Conservation (phyloP, 2,329 filamentous ascomycete genomes). For the Furcasterigmium furcatum region DNA sequence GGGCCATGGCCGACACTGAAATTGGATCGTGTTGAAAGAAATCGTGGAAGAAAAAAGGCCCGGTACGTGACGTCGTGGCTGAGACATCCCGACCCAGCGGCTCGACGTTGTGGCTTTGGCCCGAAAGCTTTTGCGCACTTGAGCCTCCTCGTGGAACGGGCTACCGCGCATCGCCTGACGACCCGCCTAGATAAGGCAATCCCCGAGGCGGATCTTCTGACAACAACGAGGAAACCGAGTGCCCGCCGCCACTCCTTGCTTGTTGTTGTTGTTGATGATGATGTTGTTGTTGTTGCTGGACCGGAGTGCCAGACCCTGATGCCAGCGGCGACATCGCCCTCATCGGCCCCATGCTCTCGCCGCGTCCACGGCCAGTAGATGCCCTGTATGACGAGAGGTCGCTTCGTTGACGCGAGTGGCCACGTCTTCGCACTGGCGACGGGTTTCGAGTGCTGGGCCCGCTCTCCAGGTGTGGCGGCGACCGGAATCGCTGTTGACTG, state of each 20-base stretch:
- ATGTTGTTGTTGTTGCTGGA: constrained; percentile 21
- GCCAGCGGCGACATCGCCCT: constrained; percentile 31
- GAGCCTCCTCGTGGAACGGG: not conserved
- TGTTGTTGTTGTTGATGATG: constrained; percentile 17
- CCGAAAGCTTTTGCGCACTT: too few relatives aligned
- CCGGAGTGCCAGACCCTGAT: constrained; percentile 24
- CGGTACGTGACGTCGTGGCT: too few relatives aligned
- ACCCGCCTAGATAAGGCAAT: not conserved
- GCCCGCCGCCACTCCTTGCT: constrained; percentile 15
- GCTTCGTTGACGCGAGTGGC: constrained; percentile 63
- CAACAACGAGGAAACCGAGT: constrained; percentile 41
- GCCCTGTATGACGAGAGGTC: constrained; percentile 53
- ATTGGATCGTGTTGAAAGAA: too few relatives aligned
- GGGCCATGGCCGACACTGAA: too few relatives aligned
- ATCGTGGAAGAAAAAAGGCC: too few relatives aligned
- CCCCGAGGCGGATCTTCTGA: constrained; percentile 31
- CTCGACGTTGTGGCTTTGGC: too few relatives aligned
- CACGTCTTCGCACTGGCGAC: constrained; percentile 49
- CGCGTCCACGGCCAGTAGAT: constrained; percentile 28
- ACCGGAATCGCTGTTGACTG: constrained; percentile 42
- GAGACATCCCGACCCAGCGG: too few relatives aligned
- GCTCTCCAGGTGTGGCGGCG: constrained; percentile 46
- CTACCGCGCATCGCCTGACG: constrained; percentile 4
- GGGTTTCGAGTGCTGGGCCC: constrained; percentile 49
- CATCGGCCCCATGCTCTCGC: constrained; percentile 26